Conservation (phyloP, 768 basidiomycete species). For the Lentinus brumalis region DNA sequence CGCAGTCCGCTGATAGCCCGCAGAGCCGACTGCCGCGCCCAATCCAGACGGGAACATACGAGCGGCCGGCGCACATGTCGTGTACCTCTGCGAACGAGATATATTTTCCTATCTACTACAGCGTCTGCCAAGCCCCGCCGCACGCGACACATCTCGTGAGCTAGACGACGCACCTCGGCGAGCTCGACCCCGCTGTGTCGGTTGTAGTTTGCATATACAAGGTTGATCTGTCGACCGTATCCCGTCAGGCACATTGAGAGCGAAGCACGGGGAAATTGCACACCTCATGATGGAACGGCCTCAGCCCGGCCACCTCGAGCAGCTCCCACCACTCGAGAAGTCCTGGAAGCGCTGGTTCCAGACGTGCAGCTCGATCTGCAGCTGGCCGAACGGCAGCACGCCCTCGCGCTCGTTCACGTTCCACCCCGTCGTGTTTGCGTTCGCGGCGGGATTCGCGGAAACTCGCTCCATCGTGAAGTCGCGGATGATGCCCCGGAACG, state of each 20-base stretch:
- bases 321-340: conserved; percentile 71
- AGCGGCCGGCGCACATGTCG: too few relatives aligned
- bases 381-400: conserved; percentile 65
- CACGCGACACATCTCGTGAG: too few relatives aligned
- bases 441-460: background rate
- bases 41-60: too few relatives aligned
- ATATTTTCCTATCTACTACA: too few relatives aligned
- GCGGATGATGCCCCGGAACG: conserved; percentile 49
- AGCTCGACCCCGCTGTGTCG: conserved; percentile 40
- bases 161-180: conserved; percentile 47
- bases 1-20: too few relatives aligned
- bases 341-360: conserved; percentile 46
- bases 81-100: too few relatives aligned
- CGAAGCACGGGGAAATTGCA: background rate
- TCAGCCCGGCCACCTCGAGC: conserved; percentile 66
- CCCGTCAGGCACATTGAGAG: background rate
- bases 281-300: conserved; percentile 70
- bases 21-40: too few relatives aligned
- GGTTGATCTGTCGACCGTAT: conserved; percentile 34
- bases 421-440: conserved; percentile 31
- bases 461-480: conserved; percentile 40
- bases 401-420: conserved; percentile 10
- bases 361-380: conserved; percentile 67
- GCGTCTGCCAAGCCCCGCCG: too few relatives aligned
- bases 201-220: conserved; percentile 48